Base-by-base conservation (phyloP, 345 rosid species). In the Salix suchowensis region DNA sequence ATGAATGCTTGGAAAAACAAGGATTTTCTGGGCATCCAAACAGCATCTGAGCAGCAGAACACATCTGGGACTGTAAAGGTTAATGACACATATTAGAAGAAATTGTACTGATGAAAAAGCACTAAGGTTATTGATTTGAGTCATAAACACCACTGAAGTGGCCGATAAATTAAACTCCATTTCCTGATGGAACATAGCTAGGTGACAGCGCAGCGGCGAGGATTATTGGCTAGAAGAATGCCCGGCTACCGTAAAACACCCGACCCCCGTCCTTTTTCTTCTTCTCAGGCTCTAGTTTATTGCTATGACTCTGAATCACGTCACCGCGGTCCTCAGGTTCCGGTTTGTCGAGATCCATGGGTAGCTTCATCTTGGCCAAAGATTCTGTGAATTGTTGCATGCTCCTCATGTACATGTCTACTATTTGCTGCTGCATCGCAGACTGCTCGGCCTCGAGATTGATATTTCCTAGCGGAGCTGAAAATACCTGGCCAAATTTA, bases 331-430 rank as follows among this genome's bases (percentile, higher is more conserved):
- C 85, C 69, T 83, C 87, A 6, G 55, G 65, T 71, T 75, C 82
- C 0, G 79, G 85, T 36, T 87, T 91, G 79, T 85, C 92, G 8
- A 88, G 86, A 80, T 95, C 90, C 92, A 93, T 88, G 0, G 97
- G 98, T 21, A 95, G 96, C 86, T 93, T 93, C 97, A 95, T 93
- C 46, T 95, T 89, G 5, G 94, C 93, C 72, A 95, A 82, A 30
- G 98, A 93, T 70, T 95, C 98, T 0, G 97, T 91, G 28, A 91
- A 92, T 73, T 92, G 97, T 14, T 92, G 95, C 97, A 94, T 90
- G 73, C 98, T 95, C 70, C 92, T 95, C 98, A 95, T 95, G 86
- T 95, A 95, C 96, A 95, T 90, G 77, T 93, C 97, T 44, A 92
- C 98, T 76, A 91, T 96, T 74, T 91, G 94, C 83, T 91, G 90